These are phyloP conservation scores for Jaenimonas drosophilae DNA, from an alignment of 208 protist genomes.

Conservation along the genomic window DNA sequence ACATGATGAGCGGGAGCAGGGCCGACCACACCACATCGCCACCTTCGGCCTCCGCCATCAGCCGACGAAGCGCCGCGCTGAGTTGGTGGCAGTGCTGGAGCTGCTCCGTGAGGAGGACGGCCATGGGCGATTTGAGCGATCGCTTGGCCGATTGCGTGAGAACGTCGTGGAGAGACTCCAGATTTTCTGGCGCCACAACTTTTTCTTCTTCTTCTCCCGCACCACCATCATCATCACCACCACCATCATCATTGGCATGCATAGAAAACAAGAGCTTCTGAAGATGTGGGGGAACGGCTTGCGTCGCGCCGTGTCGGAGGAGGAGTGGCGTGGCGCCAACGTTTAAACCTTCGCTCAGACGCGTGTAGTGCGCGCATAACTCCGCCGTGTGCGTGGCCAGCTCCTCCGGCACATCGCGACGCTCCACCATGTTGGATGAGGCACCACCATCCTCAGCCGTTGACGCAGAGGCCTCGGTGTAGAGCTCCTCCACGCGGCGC, in stretches of 20 bases:
- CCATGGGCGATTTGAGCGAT: conserved; percentile 47
- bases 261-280: too few relatives aligned
- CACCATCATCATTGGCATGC: too few relatives aligned
- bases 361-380: conserved; percentile 26
- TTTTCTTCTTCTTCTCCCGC: too few relatives aligned
- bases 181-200: too few relatives aligned
- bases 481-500: conserved; percentile 22
- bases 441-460: background rate
- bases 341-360: conserved; percentile 23
- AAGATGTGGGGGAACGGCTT: too few relatives aligned
- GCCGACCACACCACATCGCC: conserved; percentile 18
- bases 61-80: conserved; percentile 4
- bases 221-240: too few relatives aligned
- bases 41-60: conserved; percentile 6
- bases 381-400: background rate
- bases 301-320: conserved; percentile 19
- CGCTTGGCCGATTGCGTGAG: conserved; percentile 30
- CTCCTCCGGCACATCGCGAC: background rate
- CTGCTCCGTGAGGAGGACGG: conserved; percentile 8
- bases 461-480: conserved; percentile 5
- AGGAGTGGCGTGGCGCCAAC: conserved; percentile 58
- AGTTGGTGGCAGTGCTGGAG: conserved; percentile 9
- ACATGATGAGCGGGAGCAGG: conserved; percentile 57
- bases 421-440: background rate
- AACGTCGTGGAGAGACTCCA: conserved; percentile 11